Percentiles rank a stretch among this genome's conserved stretches.
Conservation (phyloP, 2,329 filamentous ascomycete genomes). For the Cyclaneusma minus region DNA sequence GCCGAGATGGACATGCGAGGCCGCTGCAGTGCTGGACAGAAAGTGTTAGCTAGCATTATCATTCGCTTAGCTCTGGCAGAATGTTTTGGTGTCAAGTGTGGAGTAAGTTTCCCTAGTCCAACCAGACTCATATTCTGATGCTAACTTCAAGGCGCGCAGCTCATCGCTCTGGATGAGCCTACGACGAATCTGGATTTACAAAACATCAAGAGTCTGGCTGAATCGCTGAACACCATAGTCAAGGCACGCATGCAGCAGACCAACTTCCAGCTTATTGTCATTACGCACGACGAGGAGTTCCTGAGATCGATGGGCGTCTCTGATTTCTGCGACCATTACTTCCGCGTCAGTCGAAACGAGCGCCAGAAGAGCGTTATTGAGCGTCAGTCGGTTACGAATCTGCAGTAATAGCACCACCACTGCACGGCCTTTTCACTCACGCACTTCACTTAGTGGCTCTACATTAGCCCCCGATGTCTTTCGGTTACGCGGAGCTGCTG, state of each 20-base stretch:
- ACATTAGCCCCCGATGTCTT: too few species aligned
- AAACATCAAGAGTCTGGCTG: constrained; percentile 82
- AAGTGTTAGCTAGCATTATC: constrained; percentile 92
- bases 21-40: constrained; percentile 90
- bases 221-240: constrained; percentile 79
- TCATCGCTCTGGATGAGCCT: constrained; percentile 93
- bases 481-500: too few species aligned
- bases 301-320: constrained; percentile 82
- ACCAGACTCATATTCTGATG: not conserved
- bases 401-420: too few species aligned
- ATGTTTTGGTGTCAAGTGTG: constrained; percentile 91
- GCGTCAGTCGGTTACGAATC: constrained; percentile 30
- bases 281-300: constrained; percentile 97
- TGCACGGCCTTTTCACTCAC: too few species aligned
- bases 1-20: constrained; percentile 99
- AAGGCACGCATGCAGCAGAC: constrained; percentile 65
- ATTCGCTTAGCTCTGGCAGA: constrained; percentile 92
- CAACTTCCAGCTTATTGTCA: constrained; percentile 97
- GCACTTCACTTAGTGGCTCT: too few species aligned
- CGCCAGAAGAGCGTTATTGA: constrained; percentile 80
- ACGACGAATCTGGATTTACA: constrained; percentile 93
- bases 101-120: constrained; percentile 24
- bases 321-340: constrained; percentile 89
- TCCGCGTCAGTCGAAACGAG: constrained; percentile 67
- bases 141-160: constrained; percentile 19